These are phyloP conservation scores for Epichloe uncinata DNA, from an alignment of 2,329 filamentous ascomycete genomes.

Conservation along the genomic window DNA sequence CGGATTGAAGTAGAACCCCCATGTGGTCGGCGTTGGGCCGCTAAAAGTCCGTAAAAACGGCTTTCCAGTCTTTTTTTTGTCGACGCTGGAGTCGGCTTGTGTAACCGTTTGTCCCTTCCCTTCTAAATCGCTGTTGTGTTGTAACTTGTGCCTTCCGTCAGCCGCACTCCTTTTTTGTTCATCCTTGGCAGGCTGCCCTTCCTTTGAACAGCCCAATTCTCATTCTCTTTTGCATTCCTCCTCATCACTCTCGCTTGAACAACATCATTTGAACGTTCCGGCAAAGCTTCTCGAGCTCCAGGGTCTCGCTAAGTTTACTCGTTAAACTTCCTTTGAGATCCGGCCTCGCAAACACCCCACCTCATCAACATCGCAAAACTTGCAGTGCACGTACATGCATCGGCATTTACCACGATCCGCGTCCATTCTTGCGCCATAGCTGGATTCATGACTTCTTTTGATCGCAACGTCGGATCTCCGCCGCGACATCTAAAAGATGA, in stretches of 20 bases:
- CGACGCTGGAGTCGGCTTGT: background rate
- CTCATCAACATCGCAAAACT: background rate
- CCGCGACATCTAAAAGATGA: constrained; percentile 13
- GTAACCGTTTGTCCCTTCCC: no score
- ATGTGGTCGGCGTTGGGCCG: no score
- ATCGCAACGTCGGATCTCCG: background rate
- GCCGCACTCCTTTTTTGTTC: background rate
- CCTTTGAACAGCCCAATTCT: background rate
- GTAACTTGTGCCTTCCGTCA: background rate
- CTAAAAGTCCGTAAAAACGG: no score
- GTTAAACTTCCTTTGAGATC: background rate
- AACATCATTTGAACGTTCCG: background rate
- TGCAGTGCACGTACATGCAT: background rate
- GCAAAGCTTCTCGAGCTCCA: background rate
- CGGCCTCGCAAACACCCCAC: background rate
- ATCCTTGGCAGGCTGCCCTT: background rate
- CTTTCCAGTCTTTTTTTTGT: no score
- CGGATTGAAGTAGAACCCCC: no score
- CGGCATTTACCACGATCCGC: background rate
- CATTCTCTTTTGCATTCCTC: background rate
- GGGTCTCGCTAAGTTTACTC: background rate
- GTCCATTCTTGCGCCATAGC: background rate
- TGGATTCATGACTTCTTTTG: background rate
- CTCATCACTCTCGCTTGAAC: background rate
- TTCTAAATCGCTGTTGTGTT: no score